Evolutionary conservation across 2,329 filamentous ascomycete genomes (phyloP).

Genomic region (Metarhizium robertsii): DNA sequence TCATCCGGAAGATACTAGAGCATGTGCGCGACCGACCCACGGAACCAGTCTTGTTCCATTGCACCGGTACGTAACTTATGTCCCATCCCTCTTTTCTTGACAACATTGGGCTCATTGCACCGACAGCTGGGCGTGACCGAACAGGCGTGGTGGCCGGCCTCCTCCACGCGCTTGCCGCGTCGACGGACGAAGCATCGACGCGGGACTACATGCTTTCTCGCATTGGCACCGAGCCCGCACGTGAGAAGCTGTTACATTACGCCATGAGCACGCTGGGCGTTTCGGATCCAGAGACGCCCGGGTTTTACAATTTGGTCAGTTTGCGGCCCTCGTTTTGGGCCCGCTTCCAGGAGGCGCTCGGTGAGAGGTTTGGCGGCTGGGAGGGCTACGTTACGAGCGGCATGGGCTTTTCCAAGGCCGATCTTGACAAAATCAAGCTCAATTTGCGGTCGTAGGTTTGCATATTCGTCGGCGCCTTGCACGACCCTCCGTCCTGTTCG

Average conservation of each 20-base stretch:
- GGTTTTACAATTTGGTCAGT: slow-evolving; percentile 38
- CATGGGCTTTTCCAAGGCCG: slow-evolving; percentile 36
- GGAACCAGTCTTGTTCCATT: slow-evolving; percentile 43
- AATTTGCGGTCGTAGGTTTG: slow-evolving; percentile 25
- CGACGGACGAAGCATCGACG: slow-evolving; percentile 28
- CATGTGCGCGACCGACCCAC: slow-evolving; percentile 35
- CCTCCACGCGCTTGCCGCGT: slow-evolving; percentile 40
- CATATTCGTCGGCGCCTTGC: too few relatives aligned
- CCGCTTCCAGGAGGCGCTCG: slow-evolving; percentile 33
- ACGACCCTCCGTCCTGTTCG: too few relatives aligned
- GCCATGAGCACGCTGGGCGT: slow-evolving; percentile 28
- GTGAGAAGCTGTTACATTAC: slow-evolving; percentile 35
- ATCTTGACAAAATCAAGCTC: slow-evolving; percentile 36
- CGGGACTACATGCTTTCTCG: slow-evolving; percentile 46
- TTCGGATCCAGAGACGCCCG: slow-evolving; percentile 29
- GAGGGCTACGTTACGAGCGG: slow-evolving; percentile 35
- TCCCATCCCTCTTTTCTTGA: background rate
- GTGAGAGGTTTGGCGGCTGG: slow-evolving; percentile 37
- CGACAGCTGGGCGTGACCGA: slow-evolving; percentile 42
- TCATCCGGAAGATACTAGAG: slow-evolving; percentile 35
- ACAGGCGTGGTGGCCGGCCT: slow-evolving; percentile 43
- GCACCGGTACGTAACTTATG: slow-evolving; percentile 30
- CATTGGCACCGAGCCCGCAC: slow-evolving; percentile 41
- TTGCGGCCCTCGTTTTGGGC: slow-evolving; percentile 35
- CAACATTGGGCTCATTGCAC: background rate